These are phyloP conservation scores for Pseudoscleropodium purum DNA, from an alignment of 225 moss, liverwort and hornwort species.

Conservation along the genomic window DNA sequence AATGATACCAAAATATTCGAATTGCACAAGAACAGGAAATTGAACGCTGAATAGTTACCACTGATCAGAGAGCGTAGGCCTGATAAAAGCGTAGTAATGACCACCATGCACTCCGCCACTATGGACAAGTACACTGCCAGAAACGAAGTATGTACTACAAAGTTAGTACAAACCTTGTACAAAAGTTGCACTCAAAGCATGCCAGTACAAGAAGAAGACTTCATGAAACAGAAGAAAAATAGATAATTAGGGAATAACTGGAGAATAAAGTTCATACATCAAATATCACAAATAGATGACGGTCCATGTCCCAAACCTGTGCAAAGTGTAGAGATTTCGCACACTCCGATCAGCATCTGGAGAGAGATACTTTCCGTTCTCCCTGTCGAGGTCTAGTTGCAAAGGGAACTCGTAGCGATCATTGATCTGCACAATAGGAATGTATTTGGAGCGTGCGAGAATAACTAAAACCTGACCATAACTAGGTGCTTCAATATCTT, in stretches of 20 bases:
- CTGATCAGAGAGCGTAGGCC: conserved; percentile 90
- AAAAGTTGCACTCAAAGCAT: not conserved
- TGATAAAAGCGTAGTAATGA: conserved; percentile 98
- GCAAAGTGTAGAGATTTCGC: conserved; percentile 87
- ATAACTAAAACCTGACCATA: not conserved
- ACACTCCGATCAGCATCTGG: conserved; percentile 98
- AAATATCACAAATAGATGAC: not conserved
- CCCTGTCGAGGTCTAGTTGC: conserved; percentile 94
- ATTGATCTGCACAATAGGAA: conserved; percentile 67
- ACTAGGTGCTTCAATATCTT: not conserved
- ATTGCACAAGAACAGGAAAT: not conserved
- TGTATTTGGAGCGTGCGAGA: not conserved
- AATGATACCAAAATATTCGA: not conserved
- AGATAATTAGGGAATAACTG: not conserved
- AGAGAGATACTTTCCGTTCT: conserved; percentile 85
- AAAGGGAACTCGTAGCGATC: conserved; percentile 98
- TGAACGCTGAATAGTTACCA: conserved; percentile 39
- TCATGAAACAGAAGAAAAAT: not conserved
- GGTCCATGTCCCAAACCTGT: conserved; percentile 47
- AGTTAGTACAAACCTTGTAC: not conserved
- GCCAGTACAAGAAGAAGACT: not conserved
- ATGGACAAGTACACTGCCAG: conserved; percentile 85
- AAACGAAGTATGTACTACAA: not conserved
- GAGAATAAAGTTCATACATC: not conserved
- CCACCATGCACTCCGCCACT: conserved; percentile 99